Conservation (phyloP, 2,329 filamentous ascomycete species). For the Ophiocordyceps camponoti-floridani region DNA sequence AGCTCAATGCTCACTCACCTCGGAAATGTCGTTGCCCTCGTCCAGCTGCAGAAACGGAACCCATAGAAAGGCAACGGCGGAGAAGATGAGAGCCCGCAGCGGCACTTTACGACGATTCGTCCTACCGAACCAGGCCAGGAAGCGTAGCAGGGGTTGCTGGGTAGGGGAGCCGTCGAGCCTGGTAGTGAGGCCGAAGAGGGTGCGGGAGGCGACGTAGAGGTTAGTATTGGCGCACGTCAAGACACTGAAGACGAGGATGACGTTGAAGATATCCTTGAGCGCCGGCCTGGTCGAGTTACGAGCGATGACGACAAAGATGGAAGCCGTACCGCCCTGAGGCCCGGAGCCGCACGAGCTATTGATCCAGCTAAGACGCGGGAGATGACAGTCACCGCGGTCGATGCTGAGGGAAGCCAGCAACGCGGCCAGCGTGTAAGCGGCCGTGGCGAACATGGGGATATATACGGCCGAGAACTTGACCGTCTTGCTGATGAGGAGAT, state of each 20-base stretch:
- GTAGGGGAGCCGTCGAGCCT: background rate
- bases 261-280: background rate
- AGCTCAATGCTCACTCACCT: background rate
- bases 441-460: background rate
- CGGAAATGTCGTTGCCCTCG: background rate
- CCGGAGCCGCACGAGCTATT: background rate
- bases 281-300: background rate
- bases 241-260: background rate
- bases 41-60: background rate
- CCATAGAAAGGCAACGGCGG: background rate
- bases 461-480: background rate
- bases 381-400: background rate
- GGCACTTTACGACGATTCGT: background rate
- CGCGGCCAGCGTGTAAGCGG: background rate
- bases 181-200: background rate
- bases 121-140: background rate
- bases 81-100: background rate
- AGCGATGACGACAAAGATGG: background rate
- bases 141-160: background rate
- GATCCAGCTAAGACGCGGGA: background rate
- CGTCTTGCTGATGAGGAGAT: background rate
- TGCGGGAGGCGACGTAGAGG: background rate
- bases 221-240: background rate
- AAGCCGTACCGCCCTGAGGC: background rate
- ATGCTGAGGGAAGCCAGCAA: background rate